Conservation (phyloP, 2,329 filamentous ascomycete genomes). For the Aspergillus neotritici region DNA sequence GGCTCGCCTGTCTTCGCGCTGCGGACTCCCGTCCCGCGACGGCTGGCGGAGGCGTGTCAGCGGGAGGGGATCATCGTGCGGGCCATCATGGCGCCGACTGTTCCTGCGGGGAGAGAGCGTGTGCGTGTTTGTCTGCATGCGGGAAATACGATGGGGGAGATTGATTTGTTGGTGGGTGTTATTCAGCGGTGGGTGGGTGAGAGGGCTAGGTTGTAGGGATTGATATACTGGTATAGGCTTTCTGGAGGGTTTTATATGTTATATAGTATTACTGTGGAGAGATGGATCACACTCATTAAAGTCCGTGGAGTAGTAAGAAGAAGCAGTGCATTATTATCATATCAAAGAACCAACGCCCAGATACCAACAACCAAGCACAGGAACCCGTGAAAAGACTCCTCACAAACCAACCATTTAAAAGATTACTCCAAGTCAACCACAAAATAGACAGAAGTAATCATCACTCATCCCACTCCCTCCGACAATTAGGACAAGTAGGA, state of each 20-base stretch:
- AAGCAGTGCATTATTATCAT: background rate
- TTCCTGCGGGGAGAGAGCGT: constrained; percentile 58
- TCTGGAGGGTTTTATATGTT: no score
- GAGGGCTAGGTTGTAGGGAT: constrained; percentile 6
- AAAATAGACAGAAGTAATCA: background rate
- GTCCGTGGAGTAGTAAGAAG: no score
- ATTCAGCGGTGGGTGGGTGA: constrained; percentile 47
- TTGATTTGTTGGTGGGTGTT: constrained; percentile 48
- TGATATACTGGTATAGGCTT: background rate
- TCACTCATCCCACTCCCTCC: constrained; percentile 6
- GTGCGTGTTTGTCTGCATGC: constrained; percentile 65
- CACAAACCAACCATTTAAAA: no score
- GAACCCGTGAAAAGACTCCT: no score
- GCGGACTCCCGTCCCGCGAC: constrained; percentile 53
- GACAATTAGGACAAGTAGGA: constrained; percentile 15
- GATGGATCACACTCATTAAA: no score
- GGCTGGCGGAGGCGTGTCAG: constrained; percentile 58
- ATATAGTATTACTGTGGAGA: no score
- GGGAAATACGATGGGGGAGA: constrained; percentile 54
- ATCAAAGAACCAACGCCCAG: background rate
- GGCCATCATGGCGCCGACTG: constrained; percentile 63
- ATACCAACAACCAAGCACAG: no score
- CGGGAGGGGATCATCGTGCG: constrained; percentile 54
- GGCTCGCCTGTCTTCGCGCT: constrained; percentile 61
- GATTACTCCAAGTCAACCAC: no score